These are phyloP conservation scores for Botryotinia calthae DNA, from an alignment of 2,329 filamentous ascomycete genomes.

Conservation along the genomic window DNA sequence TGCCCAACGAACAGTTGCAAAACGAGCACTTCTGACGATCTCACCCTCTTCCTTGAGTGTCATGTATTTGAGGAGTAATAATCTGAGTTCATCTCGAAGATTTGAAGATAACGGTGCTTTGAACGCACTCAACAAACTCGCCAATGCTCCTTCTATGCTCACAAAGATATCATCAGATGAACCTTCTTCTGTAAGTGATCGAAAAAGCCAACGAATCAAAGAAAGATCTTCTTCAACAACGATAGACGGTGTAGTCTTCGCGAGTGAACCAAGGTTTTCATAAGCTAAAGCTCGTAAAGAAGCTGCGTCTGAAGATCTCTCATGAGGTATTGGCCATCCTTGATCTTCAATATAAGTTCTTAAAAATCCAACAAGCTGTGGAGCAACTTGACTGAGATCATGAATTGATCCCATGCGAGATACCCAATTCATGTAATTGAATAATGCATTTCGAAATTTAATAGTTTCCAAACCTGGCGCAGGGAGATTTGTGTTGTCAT, in stretches of 20 bases:
- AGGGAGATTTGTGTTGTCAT: slow-evolving; percentile 39
- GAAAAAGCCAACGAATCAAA: slow-evolving; percentile 75
- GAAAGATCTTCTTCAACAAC: slow-evolving; percentile 51
- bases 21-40: slow-evolving; percentile 71
- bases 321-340: slow-evolving; percentile 73
- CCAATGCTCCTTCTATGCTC: slow-evolving; percentile 85
- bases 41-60: slow-evolving; percentile 48
- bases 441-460: slow-evolving; percentile 78
- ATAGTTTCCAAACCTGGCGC: slow-evolving; percentile 56
- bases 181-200: slow-evolving; percentile 75
- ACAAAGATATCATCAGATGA: slow-evolving; percentile 72
- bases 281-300: slow-evolving; percentile 77
- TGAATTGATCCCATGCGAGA: slow-evolving; percentile 66
- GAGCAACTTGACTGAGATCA: slow-evolving; percentile 63
- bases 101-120: slow-evolving; percentile 40
- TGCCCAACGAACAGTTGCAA: slow-evolving; percentile 82
- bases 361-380: slow-evolving; percentile 65
- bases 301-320: slow-evolving; percentile 57
- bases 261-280: slow-evolving; percentile 83
- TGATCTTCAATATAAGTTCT: slow-evolving; percentile 73
- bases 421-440: slow-evolving; percentile 84
- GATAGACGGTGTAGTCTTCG: slow-evolving; percentile 60
- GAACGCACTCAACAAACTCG: slow-evolving; percentile 67
- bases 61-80: slow-evolving; percentile 69
- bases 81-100: slow-evolving; percentile 34